Evolutionary conservation across 495 filamentous ascomycete species (phyloP).

Genomic region (Parachaetomium inaequale): DNA sequence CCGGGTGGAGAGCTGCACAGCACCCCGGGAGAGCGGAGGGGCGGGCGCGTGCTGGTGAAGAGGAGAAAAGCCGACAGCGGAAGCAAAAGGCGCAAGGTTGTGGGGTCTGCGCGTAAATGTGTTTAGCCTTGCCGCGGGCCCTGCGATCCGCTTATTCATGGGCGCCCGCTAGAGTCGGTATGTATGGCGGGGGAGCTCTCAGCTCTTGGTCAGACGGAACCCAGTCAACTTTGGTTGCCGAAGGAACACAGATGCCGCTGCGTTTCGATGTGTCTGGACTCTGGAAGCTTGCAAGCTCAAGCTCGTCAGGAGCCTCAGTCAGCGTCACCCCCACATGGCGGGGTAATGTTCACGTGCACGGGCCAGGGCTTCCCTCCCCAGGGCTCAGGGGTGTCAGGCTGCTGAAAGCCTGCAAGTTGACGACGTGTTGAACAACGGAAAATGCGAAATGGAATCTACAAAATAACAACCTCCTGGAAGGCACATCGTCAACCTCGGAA

Average conservation of each 20-base stretch:
- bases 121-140: background rate
- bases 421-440: no score
- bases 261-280: no score
- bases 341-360: no score
- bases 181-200: no score
- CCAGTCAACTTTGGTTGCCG: background rate
- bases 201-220: background rate
- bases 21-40: background rate
- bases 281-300: background rate
- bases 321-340: background rate
- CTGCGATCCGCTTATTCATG: constrained; percentile 15
- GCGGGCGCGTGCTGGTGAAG: background rate
- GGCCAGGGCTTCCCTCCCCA: no score
- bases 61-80: background rate
- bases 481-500: no score
- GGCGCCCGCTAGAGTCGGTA: background rate
- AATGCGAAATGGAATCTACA: no score
- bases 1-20: background rate
- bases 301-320: background rate
- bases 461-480: no score
- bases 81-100: constrained; percentile 7
- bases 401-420: no score
- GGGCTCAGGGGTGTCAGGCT: no score
- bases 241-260: background rate
- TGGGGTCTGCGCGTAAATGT: constrained; percentile 4